Evolutionary conservation across 1,284 basidiomycete genomes (phyloP), one percentile per base, ranked within the genome.

Genomic region (Naganishia sp.): DNA sequence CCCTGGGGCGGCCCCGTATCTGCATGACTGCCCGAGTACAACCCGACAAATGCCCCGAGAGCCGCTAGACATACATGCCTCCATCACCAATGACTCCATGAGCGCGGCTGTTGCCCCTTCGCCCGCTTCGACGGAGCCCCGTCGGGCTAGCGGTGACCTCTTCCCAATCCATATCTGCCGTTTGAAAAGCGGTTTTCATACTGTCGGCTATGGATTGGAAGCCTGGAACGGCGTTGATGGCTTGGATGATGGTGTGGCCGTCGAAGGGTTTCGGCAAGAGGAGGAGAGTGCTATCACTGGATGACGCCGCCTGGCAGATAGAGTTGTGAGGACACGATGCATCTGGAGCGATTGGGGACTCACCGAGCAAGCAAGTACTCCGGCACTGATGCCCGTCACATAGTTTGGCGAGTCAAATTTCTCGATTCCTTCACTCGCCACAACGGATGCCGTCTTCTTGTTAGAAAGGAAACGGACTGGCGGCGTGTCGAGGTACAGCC

Each of bases 31-130:
- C 3, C 28, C 28, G 28, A 28, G 28, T 28, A 28, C 28, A 28
- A 28, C 28, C 28, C 28, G 28, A 5, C 28, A 28, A 5, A 28
- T 28, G 28, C 28, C 28, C 2, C 28, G 28, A 28, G 5, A 28
- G 36, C 36, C 36, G 36, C 59, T 61, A 61, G n/a, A 61, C 59
- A 50, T 61, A 61, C 59, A 61, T 61, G 1, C 59, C 59, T 43
- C 59, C 59, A 28, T 61, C 59, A 25, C 59, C 59, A 43, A 61
- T 61, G 21, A 31, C 52, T 4, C 59, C 59, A 61, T 61, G 43
- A 11, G 33, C n/a, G 21, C 39, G 39, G 21, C 39, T 50, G 31
- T n/a, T 55, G 13, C 6, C 31, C 16, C 18, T 33, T 9, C n/a
- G 31, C 9, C 36, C 21, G 13, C 46, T 48, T 7, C 36, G n/a